Conservation (phyloP, 768 basidiomycete species). For the Suillus variegatus region DNA sequence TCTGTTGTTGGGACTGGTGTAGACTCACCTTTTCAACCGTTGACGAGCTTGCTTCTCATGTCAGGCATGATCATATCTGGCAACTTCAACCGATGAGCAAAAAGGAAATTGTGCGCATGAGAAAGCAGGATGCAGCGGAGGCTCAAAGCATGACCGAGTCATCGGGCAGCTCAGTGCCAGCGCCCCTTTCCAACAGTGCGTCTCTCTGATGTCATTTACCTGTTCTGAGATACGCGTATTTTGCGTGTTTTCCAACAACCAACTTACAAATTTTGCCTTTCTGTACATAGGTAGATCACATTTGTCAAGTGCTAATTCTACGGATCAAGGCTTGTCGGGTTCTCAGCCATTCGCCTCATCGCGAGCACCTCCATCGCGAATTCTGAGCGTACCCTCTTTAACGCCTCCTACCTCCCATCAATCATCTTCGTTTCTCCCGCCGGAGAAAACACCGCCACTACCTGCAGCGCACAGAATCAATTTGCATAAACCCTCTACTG, state of each 20-base stretch:
- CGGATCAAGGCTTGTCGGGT: not conserved
- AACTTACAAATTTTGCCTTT: not conserved
- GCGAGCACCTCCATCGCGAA: no score
- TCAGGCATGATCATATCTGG: conserved; percentile 48
- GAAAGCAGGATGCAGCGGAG: conserved; percentile 38
- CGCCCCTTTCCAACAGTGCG: not conserved
- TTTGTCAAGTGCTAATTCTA: not conserved
- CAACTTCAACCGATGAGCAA: conserved; percentile 44
- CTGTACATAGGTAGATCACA: not conserved
- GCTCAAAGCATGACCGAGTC: not conserved
- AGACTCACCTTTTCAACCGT: conserved; percentile 39
- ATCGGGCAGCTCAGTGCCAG: not conserved
- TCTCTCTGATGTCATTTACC: not conserved
- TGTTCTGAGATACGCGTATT: not conserved
- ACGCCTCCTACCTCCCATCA: not conserved
- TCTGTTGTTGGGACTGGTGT: conserved; percentile 60
- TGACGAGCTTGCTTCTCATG: conserved; percentile 45
- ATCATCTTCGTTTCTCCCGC: not conserved
- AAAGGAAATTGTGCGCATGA: conserved; percentile 44
- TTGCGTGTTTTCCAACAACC: conserved; percentile 1
- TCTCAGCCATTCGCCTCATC: not conserved
- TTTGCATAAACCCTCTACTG: not conserved
- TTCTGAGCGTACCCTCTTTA: not conserved
- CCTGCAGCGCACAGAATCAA: not conserved
- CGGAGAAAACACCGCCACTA: not conserved